These are phyloP conservation scores for Geranium incanum DNA, from an alignment of 441 rosid genomes.

Conservation along the genomic window DNA sequence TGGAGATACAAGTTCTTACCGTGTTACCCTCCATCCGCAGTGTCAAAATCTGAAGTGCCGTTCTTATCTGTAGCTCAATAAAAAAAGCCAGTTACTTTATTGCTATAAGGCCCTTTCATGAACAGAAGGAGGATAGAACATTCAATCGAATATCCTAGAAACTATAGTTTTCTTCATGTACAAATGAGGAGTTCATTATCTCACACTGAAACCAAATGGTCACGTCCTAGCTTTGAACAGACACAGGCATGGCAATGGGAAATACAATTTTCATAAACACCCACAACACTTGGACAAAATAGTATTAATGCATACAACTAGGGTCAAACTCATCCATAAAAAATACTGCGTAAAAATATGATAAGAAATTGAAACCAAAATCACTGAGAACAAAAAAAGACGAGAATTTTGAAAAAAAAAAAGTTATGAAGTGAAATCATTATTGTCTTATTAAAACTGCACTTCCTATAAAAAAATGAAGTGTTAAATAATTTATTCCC, in stretches of 20 bases:
- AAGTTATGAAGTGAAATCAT: background rate
- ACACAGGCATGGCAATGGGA: background rate
- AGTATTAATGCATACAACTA: background rate
- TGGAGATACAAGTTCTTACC: conserved; percentile 36
- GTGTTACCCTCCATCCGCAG: conserved; percentile 70
- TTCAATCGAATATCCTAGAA: background rate
- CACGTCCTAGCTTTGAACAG: background rate
- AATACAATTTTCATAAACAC: background rate
- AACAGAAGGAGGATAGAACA: conserved; percentile 1
- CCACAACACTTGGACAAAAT: background rate
- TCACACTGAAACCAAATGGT: background rate
- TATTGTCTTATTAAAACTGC: background rate
- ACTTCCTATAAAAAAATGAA: background rate
- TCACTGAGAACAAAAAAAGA: background rate
- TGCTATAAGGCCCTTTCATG: conserved; percentile 7
- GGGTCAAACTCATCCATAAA: background rate
- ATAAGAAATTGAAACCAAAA: background rate
- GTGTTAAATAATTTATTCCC: background rate
- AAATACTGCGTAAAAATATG: background rate
- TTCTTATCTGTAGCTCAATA: conserved; percentile 57
- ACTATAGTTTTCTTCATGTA: too few species aligned
- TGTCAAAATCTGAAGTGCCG: conserved; percentile 88
- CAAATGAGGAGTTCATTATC: too few species aligned
- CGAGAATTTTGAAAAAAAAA: background rate
- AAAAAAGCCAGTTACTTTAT: conserved; percentile 14